A percentile compares a stretch with the other conserved stretches of the same genome.
Evolutionary conservation across 805 yeast genomes (phyloP).

Genomic region (Saccharomycopsis schoenii): DNA sequence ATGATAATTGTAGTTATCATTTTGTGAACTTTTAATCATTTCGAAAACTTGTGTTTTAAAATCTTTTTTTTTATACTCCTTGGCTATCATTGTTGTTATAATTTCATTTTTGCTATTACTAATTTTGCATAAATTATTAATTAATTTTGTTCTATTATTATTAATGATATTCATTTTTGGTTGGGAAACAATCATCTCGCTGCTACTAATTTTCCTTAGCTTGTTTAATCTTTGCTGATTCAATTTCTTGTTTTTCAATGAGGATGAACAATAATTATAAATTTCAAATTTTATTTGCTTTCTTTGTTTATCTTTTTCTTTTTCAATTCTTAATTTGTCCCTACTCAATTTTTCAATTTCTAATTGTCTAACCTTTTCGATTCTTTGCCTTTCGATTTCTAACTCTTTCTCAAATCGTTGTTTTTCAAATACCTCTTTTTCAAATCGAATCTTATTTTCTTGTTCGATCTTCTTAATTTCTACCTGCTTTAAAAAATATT

Average conservation of each 20-base stretch:
- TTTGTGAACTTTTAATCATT: conserved; percentile 2
- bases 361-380: background rate
- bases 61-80: conserved; percentile 4
- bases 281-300: background rate
- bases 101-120: background rate
- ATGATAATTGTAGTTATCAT: background rate
- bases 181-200: background rate
- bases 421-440: background rate
- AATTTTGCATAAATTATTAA: conserved; percentile 8
- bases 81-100: background rate
- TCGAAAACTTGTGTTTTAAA: conserved; percentile 12
- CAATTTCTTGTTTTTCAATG: background rate
- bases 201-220: background rate
- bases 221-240: background rate
- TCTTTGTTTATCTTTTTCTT: conserved; percentile 1
- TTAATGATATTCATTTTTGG: background rate
- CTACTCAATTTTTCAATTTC: background rate
- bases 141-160: conserved; percentile 5
- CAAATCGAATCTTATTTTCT: background rate
- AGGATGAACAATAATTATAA: background rate
- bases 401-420: background rate
- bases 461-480: background rate
- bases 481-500: background rate
- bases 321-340: background rate
- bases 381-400: background rate